A percentile compares a stretch with the other conserved stretches of the same genome.
phyloP scores from a whole-genome alignment of 2,329 filamentous ascomycete genomes.

The Aspergillus transmontanensis region DNA sequence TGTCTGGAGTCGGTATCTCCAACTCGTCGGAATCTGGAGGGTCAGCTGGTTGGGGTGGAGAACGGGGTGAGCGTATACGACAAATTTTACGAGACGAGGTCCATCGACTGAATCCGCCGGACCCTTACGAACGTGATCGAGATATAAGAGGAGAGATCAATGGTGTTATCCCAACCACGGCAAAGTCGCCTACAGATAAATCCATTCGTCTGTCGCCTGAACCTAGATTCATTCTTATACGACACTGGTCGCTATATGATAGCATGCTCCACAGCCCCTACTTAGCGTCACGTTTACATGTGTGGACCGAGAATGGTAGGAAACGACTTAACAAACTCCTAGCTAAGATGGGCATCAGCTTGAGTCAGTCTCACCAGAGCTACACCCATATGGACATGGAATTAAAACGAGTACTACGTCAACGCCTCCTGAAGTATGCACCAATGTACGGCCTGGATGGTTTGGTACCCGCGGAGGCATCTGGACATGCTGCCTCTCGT shows the following conservation, averaged over 20 bases:
- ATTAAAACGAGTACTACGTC: slow-evolving; percentile 81
- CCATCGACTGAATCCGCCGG: slow-evolving; percentile 83
- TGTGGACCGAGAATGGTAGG: slow-evolving; percentile 88
- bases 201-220: slow-evolving; percentile 92
- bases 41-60: slow-evolving; percentile 74
- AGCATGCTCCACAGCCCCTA: slow-evolving; percentile 98
- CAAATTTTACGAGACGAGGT: slow-evolving; percentile 91
- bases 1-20: slow-evolving; percentile 70
- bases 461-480: slow-evolving; percentile 78
- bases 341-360: slow-evolving; percentile 95
- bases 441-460: slow-evolving; percentile 92
- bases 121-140: slow-evolving; percentile 58
- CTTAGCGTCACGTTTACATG: slow-evolving; percentile 84
- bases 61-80: slow-evolving; percentile 79
- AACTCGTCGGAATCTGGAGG: slow-evolving; percentile 58
- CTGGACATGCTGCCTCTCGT: slow-evolving; percentile 71
- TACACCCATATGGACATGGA: slow-evolving; percentile 99
- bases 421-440: slow-evolving; percentile 86
- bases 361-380: slow-evolving; percentile 90
- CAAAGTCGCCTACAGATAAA: slow-evolving; percentile 84
- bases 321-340: slow-evolving; percentile 91
- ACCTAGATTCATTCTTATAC: slow-evolving; percentile 85
- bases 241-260: slow-evolving; percentile 97
- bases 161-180: slow-evolving; percentile 87
- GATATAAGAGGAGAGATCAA: slow-evolving; percentile 67